Evolutionary conservation across 352 stramenopile species (phyloP), one percentile per base, ranked within the genome.

Genomic region (Phytopythium boreale): DNA sequence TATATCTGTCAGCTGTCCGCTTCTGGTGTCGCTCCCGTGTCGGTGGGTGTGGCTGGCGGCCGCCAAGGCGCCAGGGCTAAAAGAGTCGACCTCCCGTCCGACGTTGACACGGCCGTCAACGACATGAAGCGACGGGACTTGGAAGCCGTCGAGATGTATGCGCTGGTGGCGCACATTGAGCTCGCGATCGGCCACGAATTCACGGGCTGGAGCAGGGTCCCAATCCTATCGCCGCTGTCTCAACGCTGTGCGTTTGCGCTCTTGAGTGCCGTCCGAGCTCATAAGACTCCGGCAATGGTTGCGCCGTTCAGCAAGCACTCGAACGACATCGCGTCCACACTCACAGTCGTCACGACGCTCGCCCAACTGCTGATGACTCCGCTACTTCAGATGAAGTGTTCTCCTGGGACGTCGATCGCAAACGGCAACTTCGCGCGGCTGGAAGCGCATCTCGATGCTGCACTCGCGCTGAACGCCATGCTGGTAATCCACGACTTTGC

Each of bases 151-250:
- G 71, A 63, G 14, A 66, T 73, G 22, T 74, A 22, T n/a, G 71
- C 65, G 1, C 63, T 76, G 50, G 60, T 83, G n/a, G 72, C 70
- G 15, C 72, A 85, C 27, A 44, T 85, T 1, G 63, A 85, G 6
- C 66, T 86, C 15, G 41, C 61, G 0, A 59, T 89, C n/a, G 79
- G 82, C 1, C 72, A 73, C 36, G 82, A 90, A n/a, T 85, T 77
- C 53, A 63, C 79, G 7, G 76, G 76, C 15, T 79, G 60, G 52
- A 36, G 31, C 9, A 70, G 78, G 12, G 41, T 82, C 26, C 58
- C 66, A 1, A 47, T 82, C 4, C 26, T 90, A 24, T 76, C 76
- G 6, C 79, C 79, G 0, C 68, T 89, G n/a, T 82, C 79, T 0
- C 63, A 89, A 24, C 67, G 79, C 2, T 89, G 82, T 52, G 59